These are phyloP conservation scores for Pythium dissotocum DNA, from an alignment of 352 stramenopile species.

Conservation along the genomic window DNA sequence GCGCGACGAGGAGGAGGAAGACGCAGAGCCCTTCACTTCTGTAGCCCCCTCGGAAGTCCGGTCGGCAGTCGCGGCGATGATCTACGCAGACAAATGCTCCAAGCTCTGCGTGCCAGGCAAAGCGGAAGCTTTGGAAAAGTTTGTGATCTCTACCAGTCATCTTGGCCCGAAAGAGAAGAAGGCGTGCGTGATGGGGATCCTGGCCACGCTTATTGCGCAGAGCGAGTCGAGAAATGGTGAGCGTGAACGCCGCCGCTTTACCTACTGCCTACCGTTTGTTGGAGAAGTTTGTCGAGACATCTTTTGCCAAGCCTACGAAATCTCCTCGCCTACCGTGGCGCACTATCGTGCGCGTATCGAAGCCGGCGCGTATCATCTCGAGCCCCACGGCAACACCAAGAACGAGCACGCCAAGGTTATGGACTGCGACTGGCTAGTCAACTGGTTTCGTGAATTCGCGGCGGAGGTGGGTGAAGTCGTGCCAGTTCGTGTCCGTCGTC, in stretches of 20 bases:
- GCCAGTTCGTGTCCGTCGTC: conserved; percentile 6
- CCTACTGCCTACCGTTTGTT: conserved; percentile 6
- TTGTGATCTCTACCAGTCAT: not conserved
- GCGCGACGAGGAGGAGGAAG: not conserved
- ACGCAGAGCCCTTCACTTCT: not conserved
- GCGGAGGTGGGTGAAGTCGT: conserved; percentile 9
- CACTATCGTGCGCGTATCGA: conserved; percentile 3
- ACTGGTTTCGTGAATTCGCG: conserved; percentile 2
- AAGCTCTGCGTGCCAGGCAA: conserved; percentile 9
- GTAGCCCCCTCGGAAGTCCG: not conserved
- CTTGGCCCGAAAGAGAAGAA: conserved; percentile 2
- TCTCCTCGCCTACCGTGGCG: conserved; percentile 4
- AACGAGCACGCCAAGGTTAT: conserved; percentile 8
- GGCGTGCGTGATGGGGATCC: not conserved
- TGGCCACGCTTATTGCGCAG: conserved; percentile 1
- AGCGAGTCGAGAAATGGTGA: not conserved
- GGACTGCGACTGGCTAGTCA: not conserved
- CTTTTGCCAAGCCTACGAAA: conserved; percentile 1
- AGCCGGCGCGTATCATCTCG: not conserved
- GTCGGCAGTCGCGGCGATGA: not conserved
- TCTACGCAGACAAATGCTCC: not conserved
- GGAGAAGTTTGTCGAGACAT: conserved; percentile 4
- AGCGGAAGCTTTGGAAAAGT: not conserved
- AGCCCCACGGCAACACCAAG: not conserved
- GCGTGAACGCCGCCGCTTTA: not conserved